A percentile compares a stretch with the other conserved stretches of the same genome.
These are phyloP conservation scores for Citrus cavaleriei DNA, from an alignment of 345 rosid species.

Conservation along the genomic window DNA sequence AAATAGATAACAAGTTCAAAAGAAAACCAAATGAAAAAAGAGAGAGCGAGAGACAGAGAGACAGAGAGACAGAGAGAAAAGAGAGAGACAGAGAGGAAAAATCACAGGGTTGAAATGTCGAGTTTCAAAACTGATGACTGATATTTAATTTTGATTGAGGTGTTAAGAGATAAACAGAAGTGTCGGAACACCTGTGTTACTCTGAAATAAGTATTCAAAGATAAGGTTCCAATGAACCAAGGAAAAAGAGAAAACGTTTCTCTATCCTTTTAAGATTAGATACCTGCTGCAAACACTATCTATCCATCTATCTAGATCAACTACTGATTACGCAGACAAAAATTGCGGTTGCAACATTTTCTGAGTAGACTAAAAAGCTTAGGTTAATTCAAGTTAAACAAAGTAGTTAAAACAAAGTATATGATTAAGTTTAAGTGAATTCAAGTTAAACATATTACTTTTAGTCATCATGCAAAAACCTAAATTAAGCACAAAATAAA, in stretches of 20 bases:
- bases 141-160: background rate
- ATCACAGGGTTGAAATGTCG: background rate
- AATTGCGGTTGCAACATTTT: background rate
- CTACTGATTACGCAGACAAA: background rate
- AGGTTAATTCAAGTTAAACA: background rate
- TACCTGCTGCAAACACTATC: background rate
- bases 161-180: background rate
- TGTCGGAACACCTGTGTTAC: background rate
- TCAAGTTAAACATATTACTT: background rate
- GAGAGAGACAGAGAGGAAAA: background rate
- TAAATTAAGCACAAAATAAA: background rate
- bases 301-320: background rate
- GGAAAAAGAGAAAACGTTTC: background rate
- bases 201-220: background rate
- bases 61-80: too few relatives aligned
- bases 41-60: too few relatives aligned
- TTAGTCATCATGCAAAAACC: conserved; percentile 8
- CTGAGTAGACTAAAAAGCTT: background rate
- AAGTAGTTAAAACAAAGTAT: too few relatives aligned
- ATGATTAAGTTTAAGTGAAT: too few relatives aligned
- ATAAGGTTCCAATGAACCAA: background rate
- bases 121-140: background rate
- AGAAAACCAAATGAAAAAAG: too few relatives aligned
- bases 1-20: background rate
- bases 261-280: background rate